Evolutionary conservation across 345 rosid genomes (phyloP).

Genomic region (Hibiscus syriacus): DNA sequence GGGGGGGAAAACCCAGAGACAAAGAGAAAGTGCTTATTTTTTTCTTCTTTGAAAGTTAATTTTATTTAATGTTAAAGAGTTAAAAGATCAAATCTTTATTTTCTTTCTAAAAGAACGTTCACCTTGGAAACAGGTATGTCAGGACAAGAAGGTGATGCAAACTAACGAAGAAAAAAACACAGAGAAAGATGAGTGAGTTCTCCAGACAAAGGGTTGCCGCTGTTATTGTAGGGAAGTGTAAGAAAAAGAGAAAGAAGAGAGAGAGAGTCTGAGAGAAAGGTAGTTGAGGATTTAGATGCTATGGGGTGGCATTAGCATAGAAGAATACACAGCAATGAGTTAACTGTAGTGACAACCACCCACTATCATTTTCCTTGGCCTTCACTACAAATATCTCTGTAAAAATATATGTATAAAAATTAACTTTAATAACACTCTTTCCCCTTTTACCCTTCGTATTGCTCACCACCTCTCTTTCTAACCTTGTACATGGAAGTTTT

Average conservation of each 20-base stretch:
- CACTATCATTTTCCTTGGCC: slow-evolving; percentile 61
- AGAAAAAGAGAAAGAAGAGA: background rate
- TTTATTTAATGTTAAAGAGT: background rate
- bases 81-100: slow-evolving; percentile 6
- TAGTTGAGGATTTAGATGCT: slow-evolving; percentile 25
- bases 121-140: slow-evolving; percentile 22
- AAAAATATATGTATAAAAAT: slow-evolving; percentile 2
- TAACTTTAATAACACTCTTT: too few species aligned
- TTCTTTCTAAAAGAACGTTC: slow-evolving; percentile 12
- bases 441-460: slow-evolving; percentile 32
- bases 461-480: background rate
- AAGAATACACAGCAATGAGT: slow-evolving; percentile 9
- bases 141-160: slow-evolving; percentile 35
- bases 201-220: slow-evolving; percentile 23
- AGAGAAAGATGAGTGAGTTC: slow-evolving; percentile 12
- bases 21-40: slow-evolving; percentile 1
- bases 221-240: slow-evolving; percentile 3
- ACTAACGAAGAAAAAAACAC: slow-evolving; percentile 4
- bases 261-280: slow-evolving; percentile 28
- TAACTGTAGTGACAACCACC: slow-evolving; percentile 52
- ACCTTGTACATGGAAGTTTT: background rate
- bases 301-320: background rate
- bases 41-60: background rate
- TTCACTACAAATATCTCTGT: slow-evolving; percentile 35
- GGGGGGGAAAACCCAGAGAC: background rate